Evolutionary conservation across 106 monocot species (phyloP), one percentile per base, ranked within the genome.

Genomic region (Platanthera guangdongensis): DNA sequence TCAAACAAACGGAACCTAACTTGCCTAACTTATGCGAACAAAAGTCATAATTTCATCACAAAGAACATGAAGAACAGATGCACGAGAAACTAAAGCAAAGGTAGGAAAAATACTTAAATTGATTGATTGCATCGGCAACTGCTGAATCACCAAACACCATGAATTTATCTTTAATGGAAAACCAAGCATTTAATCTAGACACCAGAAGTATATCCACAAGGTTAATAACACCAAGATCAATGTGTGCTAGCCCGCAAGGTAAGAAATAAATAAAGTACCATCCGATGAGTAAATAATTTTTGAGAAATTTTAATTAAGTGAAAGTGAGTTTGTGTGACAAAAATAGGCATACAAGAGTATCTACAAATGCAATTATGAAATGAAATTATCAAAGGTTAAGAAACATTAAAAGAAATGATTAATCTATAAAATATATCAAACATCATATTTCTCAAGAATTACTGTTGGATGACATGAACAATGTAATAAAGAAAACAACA

Each of bases 131-230:
- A 76, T 88, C 86, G 30, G 82, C 77, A 4, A 92, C 67, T 75
- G 88, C 86, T 74, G 91, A 92, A 11, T 88, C 91, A 68, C 72
- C 82, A 32, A 92, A 77, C 30, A 92, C 86, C 88, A 92, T 82
- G 74, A 81, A 84, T 53, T 80, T 86, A 68, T 92, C 91, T 15
- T 88, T 71, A 55, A 92, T 88, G 60, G 83, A 84, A 70, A 84
- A 79, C 30, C 71, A 75, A 75, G 77, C 28, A 77, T 88, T 84
- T 73, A 59, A 71, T 13, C 77, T 76, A 51, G 88, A 80, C 30
- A 92, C 84, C 46, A 88, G 50, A 50, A 78, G 19, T 59, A 88
- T 79, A 50, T 92, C 91, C 64, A 92, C 51, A 49, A 84, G 13
- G 68, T 48, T 84, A 62, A 84, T 32, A 22, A 77, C 49, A 51